phyloP scores from a whole-genome alignment of 1,284 basidiomycete genomes.

The Vanrija humicola region DNA sequence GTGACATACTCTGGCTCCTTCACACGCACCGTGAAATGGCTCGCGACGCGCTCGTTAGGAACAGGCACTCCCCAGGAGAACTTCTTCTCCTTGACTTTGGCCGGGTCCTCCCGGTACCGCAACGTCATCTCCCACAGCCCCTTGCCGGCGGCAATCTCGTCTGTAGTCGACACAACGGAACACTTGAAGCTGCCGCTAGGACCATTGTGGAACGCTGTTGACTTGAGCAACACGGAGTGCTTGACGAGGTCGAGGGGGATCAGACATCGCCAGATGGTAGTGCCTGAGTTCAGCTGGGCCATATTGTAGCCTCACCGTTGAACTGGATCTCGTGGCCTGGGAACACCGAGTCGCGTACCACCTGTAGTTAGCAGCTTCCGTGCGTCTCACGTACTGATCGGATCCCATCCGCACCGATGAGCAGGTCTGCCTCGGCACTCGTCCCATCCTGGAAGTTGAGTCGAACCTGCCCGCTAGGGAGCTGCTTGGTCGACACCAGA shows the following conservation, averaged over 20 bases:
- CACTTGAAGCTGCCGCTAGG: constrained; percentile 1
- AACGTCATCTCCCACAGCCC: constrained; percentile 15
- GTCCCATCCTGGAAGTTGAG: constrained; percentile 16
- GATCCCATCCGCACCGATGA: constrained; percentile 21
- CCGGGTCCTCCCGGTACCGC: constrained; percentile 3
- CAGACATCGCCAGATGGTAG: constrained; percentile 16
- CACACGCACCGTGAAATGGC: constrained; percentile 10
- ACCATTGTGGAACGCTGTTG: constrained; percentile 5
- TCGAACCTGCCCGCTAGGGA: background rate
- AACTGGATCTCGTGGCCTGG: background rate
- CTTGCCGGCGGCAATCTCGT: constrained; percentile 5
- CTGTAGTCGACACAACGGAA: constrained; percentile 1
- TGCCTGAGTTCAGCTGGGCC: background rate
- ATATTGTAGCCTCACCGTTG: background rate
- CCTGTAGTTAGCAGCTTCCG: background rate
- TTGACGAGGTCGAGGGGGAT: constrained; percentile 6
- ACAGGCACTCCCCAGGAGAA: constrained; percentile 15
- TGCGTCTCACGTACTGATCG: constrained; percentile 12
- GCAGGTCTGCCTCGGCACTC: constrained; percentile 6
- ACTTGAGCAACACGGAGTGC: constrained; percentile 6
- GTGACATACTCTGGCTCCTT: background rate
- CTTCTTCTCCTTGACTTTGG: constrained; percentile 1
- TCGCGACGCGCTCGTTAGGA: constrained; percentile 9
- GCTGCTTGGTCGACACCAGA: constrained; percentile 4
- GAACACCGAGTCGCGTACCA: background rate